Evolutionary conservation across 257 asterid species (phyloP).

Genomic region (Thymus mandschuricus): DNA sequence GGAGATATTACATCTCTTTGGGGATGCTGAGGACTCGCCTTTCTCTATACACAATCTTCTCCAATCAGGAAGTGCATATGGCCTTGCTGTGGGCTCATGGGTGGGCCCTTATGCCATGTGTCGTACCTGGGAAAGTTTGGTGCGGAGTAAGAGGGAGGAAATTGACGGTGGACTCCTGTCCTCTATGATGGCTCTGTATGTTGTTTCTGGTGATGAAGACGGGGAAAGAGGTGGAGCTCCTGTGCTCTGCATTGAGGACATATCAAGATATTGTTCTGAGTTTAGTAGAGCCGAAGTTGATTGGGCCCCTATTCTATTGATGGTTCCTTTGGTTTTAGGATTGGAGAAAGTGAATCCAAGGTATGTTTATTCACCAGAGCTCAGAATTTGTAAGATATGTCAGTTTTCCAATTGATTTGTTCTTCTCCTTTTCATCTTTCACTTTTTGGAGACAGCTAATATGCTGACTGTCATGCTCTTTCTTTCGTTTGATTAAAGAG

Average conservation of each 20-base stretch:
- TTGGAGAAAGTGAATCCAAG: conserved; percentile 93
- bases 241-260: conserved; percentile 75
- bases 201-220: conserved; percentile 97
- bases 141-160: conserved; percentile 52
- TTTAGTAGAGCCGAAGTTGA: conserved; percentile 49
- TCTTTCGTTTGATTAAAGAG: conserved; percentile 4
- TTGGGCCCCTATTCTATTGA: conserved; percentile 75
- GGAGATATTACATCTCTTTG: conserved; percentile 81
- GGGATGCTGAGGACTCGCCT: conserved; percentile 79
- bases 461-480: not conserved
- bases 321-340: conserved; percentile 98
- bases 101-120: conserved; percentile 98
- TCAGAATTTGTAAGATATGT: conserved; percentile 14
- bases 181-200: conserved; percentile 61
- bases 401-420: not conserved
- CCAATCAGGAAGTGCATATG: conserved; percentile 82
- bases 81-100: conserved; percentile 98
- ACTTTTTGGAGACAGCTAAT: not conserved
- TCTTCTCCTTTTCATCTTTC: not conserved
- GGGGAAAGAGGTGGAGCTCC: conserved; percentile 99
- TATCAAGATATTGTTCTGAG: conserved; percentile 55
- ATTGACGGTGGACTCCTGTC: conserved; percentile 44
- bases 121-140: conserved; percentile 93
- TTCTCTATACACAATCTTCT: conserved; percentile 97
- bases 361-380: conserved; percentile 42